phyloP scores from a whole-genome alignment of 495 filamentous ascomycete species.

The Penicillium arizonense region DNA sequence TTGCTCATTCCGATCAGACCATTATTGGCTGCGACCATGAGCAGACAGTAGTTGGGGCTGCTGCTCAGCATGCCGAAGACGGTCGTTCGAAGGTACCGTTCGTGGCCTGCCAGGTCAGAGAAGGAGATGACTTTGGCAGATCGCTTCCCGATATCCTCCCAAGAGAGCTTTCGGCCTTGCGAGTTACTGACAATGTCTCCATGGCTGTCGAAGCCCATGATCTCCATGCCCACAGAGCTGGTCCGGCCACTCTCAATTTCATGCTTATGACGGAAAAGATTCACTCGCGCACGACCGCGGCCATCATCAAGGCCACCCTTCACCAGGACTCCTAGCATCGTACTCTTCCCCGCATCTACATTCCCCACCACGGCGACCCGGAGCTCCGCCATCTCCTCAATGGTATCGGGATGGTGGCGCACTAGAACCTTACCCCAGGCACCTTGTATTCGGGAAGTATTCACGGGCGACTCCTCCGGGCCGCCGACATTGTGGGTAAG shows the following conservation, averaged over 20 bases:
- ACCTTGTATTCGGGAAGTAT: conserved; percentile 63
- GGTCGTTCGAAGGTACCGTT: conserved; percentile 92
- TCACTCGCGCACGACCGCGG: conserved; percentile 88
- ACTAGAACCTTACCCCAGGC: conserved; percentile 82
- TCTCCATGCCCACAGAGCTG: conserved; percentile 96
- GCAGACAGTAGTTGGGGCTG: conserved; percentile 94
- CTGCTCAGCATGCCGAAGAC: conserved; percentile 94
- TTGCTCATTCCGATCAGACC: conserved; percentile 97
- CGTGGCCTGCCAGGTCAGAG: conserved; percentile 93
- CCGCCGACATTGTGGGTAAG: conserved; percentile 88
- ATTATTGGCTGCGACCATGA: conserved; percentile 99
- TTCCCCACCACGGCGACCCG: conserved; percentile 96
- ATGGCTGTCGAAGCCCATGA: conserved; percentile 92
- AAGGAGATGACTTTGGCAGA: conserved; percentile 96
- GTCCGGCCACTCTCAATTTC: conserved; percentile 95
- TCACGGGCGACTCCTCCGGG: conserved; percentile 63
- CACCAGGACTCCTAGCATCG: conserved; percentile 93
- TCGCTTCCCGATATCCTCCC: conserved; percentile 96
- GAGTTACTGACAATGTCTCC: conserved; percentile 83
- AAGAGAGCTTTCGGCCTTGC: conserved; percentile 84
- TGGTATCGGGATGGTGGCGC: conserved; percentile 65
- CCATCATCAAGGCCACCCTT: conserved; percentile 96
- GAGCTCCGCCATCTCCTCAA: conserved; percentile 93
- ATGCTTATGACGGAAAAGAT: conserved; percentile 96
- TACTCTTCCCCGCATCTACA: conserved; percentile 96